Conservation (phyloP, 2,329 filamentous ascomycete genomes). For the Diplocarpon mali region DNA sequence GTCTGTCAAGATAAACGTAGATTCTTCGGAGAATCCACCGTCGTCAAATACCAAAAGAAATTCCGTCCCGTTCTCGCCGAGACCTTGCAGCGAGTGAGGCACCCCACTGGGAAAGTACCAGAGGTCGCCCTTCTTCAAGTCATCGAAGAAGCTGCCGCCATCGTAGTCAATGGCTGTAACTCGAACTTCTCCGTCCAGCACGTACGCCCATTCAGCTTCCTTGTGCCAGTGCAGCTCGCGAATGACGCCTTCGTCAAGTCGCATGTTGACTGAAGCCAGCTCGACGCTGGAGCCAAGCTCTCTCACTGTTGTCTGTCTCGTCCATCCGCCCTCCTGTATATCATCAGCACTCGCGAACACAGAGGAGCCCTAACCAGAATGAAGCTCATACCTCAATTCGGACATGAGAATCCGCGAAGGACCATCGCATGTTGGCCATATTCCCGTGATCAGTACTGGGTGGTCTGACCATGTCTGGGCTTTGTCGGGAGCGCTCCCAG, state of each 20-base stretch:
- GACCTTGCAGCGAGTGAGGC: constrained; percentile 66
- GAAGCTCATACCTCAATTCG: no score
- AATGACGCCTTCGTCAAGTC: constrained; percentile 61
- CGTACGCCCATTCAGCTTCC: constrained; percentile 68
- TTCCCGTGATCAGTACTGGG: constrained; percentile 62
- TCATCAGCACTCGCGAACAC: no score
- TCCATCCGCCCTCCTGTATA: constrained; percentile 72
- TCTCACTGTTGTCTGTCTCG: constrained; percentile 57
- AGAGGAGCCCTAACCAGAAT: no score
- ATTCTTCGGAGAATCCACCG: constrained; percentile 47
- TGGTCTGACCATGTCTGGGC: constrained; percentile 59
- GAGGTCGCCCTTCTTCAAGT: constrained; percentile 62
- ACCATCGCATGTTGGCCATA: constrained; percentile 63
- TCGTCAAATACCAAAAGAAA: constrained; percentile 52
- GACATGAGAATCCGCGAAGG: constrained; percentile 52
- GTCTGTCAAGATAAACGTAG: constrained; percentile 63
- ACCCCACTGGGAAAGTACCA: constrained; percentile 74
- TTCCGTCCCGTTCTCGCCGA: constrained; percentile 54
- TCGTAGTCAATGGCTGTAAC: constrained; percentile 65
- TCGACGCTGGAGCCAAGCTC: constrained; percentile 55
- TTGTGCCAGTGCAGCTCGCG: constrained; percentile 75
- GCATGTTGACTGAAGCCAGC: constrained; percentile 68
- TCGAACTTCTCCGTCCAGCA: constrained; percentile 57
- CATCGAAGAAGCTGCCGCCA: constrained; percentile 67
- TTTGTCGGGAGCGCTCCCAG: constrained; percentile 55